Evolutionary conservation across 2,329 filamentous ascomycete genomes (phyloP), one percentile per base, ranked within the genome.

Genomic region (Metarhizium sp.): DNA sequence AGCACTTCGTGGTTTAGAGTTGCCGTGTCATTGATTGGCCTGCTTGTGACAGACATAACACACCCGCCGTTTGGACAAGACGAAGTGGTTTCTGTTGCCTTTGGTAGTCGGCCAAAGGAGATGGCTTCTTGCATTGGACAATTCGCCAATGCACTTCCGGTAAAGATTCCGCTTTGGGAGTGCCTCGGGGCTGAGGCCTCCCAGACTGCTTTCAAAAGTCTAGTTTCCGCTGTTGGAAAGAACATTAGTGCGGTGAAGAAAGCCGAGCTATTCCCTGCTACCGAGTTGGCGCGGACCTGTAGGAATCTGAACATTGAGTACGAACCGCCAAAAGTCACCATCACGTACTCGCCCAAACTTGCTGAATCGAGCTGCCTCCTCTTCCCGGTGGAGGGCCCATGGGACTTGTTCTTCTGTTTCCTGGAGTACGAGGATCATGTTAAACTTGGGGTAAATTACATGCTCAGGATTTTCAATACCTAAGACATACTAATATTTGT

Each of bases 121-220:
- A 57, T 59, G 55, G 20, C 30, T 8, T 38, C 49, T 13, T 59
- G 57, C 25, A 48, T 59, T 42, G 57, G 57, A 4, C 57, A 59
- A 20, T 59, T 59, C 45, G 57, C 57, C 55, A 59, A 59, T 38
- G 53, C 55, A 14, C 55, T 59, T 16, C 57, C 57, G 3, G 57
- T 59, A 4, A 55, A 51, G 36, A n/a, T 59, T 20, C 55, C 57
- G 14, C 30, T 59, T 6, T 59, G 57, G 57, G 55, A 55, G 13
- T 25, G 25, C 25, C 25, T 25, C 25, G 25, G 25, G 25, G 25
- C 25, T 25, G 25, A 25, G 25, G 25, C 25, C 3, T 25, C 25
- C 25, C 25, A 25, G 25, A 25, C 25, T 25, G 25, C 25, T 25
- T 25, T 25, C 53, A 48, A 38, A 43, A 51, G 52, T 10, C 53